Conservation (phyloP, 768 basidiomycete species). For the Termitomyces sp. region DNA sequence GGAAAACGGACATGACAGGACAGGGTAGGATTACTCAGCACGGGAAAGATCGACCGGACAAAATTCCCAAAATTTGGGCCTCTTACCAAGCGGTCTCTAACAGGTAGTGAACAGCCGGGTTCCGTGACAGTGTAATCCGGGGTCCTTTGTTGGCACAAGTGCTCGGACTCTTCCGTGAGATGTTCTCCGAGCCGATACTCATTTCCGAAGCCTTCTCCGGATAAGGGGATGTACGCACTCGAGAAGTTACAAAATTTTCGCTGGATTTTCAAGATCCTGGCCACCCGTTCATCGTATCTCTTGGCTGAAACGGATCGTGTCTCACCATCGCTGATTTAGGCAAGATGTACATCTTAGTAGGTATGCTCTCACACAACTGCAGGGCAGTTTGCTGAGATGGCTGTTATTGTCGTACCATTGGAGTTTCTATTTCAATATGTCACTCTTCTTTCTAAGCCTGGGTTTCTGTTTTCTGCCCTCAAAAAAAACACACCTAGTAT, state of each 20-base stretch:
- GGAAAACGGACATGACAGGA: too few relatives aligned
- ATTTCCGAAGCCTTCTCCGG: slow-evolving; percentile 8
- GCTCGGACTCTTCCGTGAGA: too few relatives aligned
- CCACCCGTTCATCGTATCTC: slow-evolving; percentile 38
- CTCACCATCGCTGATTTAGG: slow-evolving; percentile 42
- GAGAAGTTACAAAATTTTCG: slow-evolving; percentile 57
- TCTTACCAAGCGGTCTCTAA: too few relatives aligned
- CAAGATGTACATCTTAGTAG: slow-evolving; percentile 12
- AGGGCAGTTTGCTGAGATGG: slow-evolving; percentile 56
- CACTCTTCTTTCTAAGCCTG: slow-evolving; percentile 30
- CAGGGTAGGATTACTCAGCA: too few relatives aligned
- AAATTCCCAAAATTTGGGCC: too few relatives aligned
- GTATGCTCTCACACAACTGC: neutral
- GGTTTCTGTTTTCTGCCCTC: slow-evolving; percentile 43
- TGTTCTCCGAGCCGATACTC: too few relatives aligned
- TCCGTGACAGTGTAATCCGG: too few relatives aligned
- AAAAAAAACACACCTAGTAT: slow-evolving; percentile 29
- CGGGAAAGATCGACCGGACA: too few relatives aligned
- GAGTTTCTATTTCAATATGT: slow-evolving; percentile 40
- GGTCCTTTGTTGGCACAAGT: too few relatives aligned
- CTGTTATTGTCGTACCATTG: slow-evolving; percentile 40
- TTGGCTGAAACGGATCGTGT: slow-evolving; percentile 39
- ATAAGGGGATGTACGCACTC: slow-evolving; percentile 45
- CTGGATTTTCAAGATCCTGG: slow-evolving; percentile 45
- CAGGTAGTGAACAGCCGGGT: too few relatives aligned